Conservation (phyloP, 1,139 yeast species). For the Taiozyma sp. region DNA sequence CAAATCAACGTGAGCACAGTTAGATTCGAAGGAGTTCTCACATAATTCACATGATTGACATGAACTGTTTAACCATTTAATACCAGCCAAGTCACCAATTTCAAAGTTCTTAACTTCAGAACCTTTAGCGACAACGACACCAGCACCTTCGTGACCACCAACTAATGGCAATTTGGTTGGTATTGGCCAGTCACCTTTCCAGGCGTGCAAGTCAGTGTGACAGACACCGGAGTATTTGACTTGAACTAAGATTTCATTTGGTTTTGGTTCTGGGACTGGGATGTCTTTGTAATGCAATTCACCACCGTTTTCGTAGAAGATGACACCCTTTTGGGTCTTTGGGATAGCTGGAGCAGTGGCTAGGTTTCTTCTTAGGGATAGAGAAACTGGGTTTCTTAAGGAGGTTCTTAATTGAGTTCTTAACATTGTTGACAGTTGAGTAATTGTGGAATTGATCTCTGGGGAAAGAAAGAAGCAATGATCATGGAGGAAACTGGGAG, state of each 20-base stretch:
- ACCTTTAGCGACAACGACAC: constrained; percentile 56
- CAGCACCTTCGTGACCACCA: constrained; percentile 72
- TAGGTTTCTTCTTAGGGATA: constrained; percentile 7
- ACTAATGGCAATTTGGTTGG: constrained; percentile 55
- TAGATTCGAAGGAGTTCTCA: constrained; percentile 48
- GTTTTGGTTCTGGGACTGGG: constrained; percentile 63
- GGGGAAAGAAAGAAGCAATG: not conserved
- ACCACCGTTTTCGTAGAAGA: constrained; percentile 67
- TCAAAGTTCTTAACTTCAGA: constrained; percentile 52
- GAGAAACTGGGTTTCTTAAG: constrained; percentile 6
- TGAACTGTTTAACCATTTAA: constrained; percentile 63
- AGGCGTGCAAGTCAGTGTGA: constrained; percentile 66
- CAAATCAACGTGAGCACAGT: constrained; percentile 54
- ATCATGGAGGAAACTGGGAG: not conserved
- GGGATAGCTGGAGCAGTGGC: constrained; percentile 35
- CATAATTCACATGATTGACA: constrained; percentile 59
- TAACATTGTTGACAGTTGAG: constrained; percentile 3
- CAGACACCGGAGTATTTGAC: constrained; percentile 67
- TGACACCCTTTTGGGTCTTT: constrained; percentile 63
- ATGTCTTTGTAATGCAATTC: constrained; percentile 56
- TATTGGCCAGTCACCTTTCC: constrained; percentile 70
- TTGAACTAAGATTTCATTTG: constrained; percentile 55
- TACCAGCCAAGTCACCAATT: constrained; percentile 58
- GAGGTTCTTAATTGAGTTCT: constrained; percentile 11
- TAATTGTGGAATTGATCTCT: not conserved